Conservation (phyloP, 441 rosid species). For the Sinapis alba region DNA sequence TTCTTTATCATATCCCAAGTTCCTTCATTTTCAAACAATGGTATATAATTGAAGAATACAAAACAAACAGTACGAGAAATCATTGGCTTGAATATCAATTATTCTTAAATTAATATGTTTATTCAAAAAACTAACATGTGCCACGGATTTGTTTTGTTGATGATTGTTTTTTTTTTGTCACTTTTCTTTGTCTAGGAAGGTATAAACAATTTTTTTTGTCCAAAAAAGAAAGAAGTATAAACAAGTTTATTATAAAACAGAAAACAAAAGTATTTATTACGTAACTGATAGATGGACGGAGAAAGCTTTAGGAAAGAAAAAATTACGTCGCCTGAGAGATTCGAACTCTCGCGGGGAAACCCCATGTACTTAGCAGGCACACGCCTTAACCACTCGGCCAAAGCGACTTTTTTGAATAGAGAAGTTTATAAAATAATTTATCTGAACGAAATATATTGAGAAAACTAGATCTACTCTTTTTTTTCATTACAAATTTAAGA, state of each 20-base stretch:
- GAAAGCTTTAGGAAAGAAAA: not conserved
- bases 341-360: slow-evolving; percentile 95
- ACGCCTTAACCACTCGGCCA: slow-evolving; percentile 96
- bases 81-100: not conserved
- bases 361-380: slow-evolving; percentile 99
- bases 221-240: too few relatives aligned
- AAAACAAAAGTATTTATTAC: not conserved
- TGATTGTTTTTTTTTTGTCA: not conserved
- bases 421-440: too few relatives aligned
- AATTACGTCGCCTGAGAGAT: slow-evolving; percentile 84
- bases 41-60: not conserved
- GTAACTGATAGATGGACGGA: not conserved
- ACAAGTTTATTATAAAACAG: too few relatives aligned
- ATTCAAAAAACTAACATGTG: not conserved
- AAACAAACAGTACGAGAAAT: not conserved
- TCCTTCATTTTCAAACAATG: not conserved
- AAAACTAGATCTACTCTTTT: not conserved
- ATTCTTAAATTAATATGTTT: not conserved
- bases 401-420: slow-evolving; percentile 35
- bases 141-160: not conserved
- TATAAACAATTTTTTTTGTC: too few relatives aligned
- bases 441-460: too few relatives aligned
- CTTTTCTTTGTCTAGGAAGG: not conserved
- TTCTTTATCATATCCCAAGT: not conserved
- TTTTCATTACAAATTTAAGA: not conserved